These are phyloP conservation scores for Mycogone perniciosa DNA, from an alignment of 2,329 filamentous ascomycete species.

Conservation along the genomic window DNA sequence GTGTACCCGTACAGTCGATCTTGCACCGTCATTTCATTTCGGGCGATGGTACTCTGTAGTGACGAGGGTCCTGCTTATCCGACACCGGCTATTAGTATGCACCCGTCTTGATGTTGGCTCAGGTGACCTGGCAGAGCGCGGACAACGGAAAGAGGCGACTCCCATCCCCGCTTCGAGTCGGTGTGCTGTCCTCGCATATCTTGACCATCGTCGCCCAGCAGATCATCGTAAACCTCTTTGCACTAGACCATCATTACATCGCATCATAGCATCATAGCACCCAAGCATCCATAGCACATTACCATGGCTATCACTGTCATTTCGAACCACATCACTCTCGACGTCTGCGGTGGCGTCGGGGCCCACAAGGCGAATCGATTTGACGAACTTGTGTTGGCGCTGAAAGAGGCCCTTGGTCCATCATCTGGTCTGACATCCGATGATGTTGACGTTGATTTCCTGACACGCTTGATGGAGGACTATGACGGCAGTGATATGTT, in stretches of 20 bases:
- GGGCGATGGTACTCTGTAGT: neutral
- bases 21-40: conserved; percentile 2
- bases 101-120: conserved; percentile 8
- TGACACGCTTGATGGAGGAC: conserved; percentile 65
- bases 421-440: conserved; percentile 76
- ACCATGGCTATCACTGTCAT: conserved; percentile 32
- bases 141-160: conserved; percentile 13
- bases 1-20: conserved; percentile 17
- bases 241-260: neutral
- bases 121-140: conserved; percentile 15
- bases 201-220: conserved; percentile 1
- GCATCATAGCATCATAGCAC: conserved; percentile 3
- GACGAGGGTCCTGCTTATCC: conserved; percentile 14
- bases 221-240: conserved; percentile 1
- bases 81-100: conserved; percentile 9
- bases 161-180: conserved; percentile 22
- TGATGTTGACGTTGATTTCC: conserved; percentile 68
- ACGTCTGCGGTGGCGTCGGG: conserved; percentile 18
- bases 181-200: conserved; percentile 19
- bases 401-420: conserved; percentile 69
- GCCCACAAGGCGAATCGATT: conserved; percentile 41
- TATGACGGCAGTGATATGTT: conserved; percentile 64
- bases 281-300: conserved; percentile 11
- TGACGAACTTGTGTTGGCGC: conserved; percentile 62
- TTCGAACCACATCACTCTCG: conserved; percentile 20